Evolutionary conservation across 306 rosid species (phyloP), one percentile per base, ranked within the genome.

Genomic region (Prosopis cineraria): DNA sequence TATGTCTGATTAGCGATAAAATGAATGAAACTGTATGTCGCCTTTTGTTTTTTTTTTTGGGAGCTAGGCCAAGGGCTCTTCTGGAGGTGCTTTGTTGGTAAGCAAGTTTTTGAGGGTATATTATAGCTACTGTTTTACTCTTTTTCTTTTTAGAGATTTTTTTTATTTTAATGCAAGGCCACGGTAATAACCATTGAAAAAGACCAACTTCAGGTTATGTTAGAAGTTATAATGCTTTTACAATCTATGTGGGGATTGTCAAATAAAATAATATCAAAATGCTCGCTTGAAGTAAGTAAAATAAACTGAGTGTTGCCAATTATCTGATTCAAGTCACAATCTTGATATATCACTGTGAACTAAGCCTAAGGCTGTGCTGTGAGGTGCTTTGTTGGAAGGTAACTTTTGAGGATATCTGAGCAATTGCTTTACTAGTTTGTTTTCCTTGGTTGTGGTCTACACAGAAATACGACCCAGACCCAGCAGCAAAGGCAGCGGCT

Each of bases 401-500:
- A 65, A 41, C 47, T 25, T 27, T 17, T 37, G n/a, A 73, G 45
- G 56, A 63, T 65, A 17, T 74, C 27, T 65, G 47, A 30, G 77
- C 31, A 63, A 53, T 47, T 36, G 31, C 73, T 74, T 45, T 56
- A 66, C 56, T 48, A 45, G 11, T 56, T 78, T 78, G 53, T 40
- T 43, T 45, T 75, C 76, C 36, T 30, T 2, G 62, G 41, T 71
- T 76, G 74, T 66, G 56, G 34, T 90, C 69, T 79, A 59, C 69
- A 70, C 95, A 94, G 98, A 94, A 89, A 82, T 94, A 94, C 73
- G 98, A 94, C 74, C 79, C 97, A 75, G 98, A 94, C 79, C 98
- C 98, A 53, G 91, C 97, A 44, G 98, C 98, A 33, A 92, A 94
- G 86, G 98, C 98, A 39, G 98, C 98, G 2, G 98, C 97, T 68